Evolutionary conservation across 805 yeast species (phyloP), one percentile per base, ranked within the genome.

Genomic region (Yamadazyma olivae): DNA sequence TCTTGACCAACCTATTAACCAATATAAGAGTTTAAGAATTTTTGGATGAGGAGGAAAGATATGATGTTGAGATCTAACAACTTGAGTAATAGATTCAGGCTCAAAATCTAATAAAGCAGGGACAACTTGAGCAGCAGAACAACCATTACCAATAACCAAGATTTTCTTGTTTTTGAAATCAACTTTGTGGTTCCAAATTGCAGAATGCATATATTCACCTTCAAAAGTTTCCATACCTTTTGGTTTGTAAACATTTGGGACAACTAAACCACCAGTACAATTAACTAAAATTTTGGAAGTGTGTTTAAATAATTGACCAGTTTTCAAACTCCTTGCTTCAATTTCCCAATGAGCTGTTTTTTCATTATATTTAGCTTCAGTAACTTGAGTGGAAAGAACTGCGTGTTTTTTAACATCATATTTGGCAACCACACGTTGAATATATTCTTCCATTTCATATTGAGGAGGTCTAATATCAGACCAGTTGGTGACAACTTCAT

Each of bases 161-260:
- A 66, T 68, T 9, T 56, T 51, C 39, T 66, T 66, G 22, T 48
- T 54, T 36, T 59, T 52, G 40, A 66, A 50, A 14, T 53, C 49
- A 8, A 61, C 61, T 8, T 45, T 34, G 40, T 64, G 62, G 36
- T 64, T 55, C 57, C 63, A 66, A 24, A 64, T 35, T 1, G 69
- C 72, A 1, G 70, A 63, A 39, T 66, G 72, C 64, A 66, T 57
- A 44, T 59, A 65, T 1, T 41, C 41, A 5, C 72, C 72, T 41
- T 59, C 45, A 46, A 61, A 66, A 14, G 48, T 43, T 18, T 59
- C 63, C 15, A 66, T 38, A 0, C 72, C 72, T 1, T 53, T 54
- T 5, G 56, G 45, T 4, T 51, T 33, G 19, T 57, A 49, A 17
- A 52, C 61, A 18, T 46, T 47, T 1, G 72, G 72, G 17, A 53